phyloP scores from a whole-genome alignment of 768 basidiomycete species.

The Podaxis pistillaris region DNA sequence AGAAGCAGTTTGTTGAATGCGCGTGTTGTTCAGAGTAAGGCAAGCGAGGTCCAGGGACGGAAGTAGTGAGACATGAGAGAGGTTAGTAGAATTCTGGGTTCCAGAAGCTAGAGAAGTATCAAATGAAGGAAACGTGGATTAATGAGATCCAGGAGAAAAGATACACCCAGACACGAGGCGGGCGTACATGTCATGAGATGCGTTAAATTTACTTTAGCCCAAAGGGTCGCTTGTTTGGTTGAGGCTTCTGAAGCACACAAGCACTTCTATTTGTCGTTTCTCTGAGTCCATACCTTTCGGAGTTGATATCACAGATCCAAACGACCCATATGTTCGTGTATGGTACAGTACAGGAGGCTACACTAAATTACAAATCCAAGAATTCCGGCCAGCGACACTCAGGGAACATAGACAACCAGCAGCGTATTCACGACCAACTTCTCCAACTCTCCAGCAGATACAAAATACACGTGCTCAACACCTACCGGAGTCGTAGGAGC shows the following conservation, averaged over 20 bases:
- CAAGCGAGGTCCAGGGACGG: neutral
- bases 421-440: constrained; percentile 77
- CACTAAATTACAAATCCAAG: neutral
- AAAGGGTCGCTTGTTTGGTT: neutral
- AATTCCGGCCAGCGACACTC: constrained; percentile 1
- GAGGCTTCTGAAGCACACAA: neutral
- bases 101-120: neutral
- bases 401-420: constrained; percentile 65
- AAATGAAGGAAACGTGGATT: neutral
- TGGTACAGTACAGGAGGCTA: no score
- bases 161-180: neutral
- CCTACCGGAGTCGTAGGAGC: constrained; percentile 42
- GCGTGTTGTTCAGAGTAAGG: neutral
- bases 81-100: neutral
- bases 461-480: constrained; percentile 69
- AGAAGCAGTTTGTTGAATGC: neutral
- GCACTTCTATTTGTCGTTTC: neutral
- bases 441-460: constrained; percentile 63
- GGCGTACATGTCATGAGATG: neutral
- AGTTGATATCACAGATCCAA: no score
- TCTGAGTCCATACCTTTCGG: neutral
- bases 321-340: neutral
- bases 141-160: constrained; percentile 1
- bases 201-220: neutral
- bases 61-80: neutral